Percentiles rank a stretch among this genome's conserved stretches.
phyloP scores from a whole-genome alignment of 352 stramenopile species.

The Phytophthora meadii region DNA sequence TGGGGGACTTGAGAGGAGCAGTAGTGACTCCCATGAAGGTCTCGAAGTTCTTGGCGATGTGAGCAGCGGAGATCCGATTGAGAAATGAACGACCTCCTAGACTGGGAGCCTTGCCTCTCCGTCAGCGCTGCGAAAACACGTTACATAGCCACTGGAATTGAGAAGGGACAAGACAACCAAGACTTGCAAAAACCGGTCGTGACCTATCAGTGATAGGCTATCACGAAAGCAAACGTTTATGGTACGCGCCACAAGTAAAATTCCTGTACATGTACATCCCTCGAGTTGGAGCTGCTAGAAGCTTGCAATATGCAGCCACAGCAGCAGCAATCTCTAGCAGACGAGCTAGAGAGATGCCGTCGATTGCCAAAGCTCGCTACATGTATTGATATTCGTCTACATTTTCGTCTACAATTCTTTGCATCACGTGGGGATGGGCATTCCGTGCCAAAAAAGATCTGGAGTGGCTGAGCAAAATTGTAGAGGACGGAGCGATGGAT shows the following conservation, averaged over 20 bases:
- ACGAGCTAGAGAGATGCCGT: neutral
- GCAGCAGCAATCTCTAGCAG: too few relatives aligned
- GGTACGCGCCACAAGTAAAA: conserved; percentile 6
- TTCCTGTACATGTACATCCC: neutral
- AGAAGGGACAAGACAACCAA: conserved; percentile 15
- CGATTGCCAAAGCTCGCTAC: conserved; percentile 5
- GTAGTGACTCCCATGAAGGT: conserved; percentile 18
- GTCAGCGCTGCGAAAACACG: conserved; percentile 4
- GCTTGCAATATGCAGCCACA: neutral
- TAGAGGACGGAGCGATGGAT: too few relatives aligned
- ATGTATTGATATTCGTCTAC: conserved; percentile 5
- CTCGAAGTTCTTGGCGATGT: conserved; percentile 14
- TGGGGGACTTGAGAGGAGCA: conserved; percentile 36
- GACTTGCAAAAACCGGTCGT: conserved; percentile 29
- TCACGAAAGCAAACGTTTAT: neutral
- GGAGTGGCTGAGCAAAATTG: too few relatives aligned
- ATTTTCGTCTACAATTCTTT: conserved; percentile 5
- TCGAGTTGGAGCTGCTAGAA: too few relatives aligned
- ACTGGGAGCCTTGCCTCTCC: neutral
- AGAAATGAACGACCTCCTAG: conserved; percentile 20
- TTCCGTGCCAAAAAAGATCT: too few relatives aligned
- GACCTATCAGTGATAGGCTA: conserved; percentile 1
- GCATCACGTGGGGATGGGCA: conserved; percentile 3
- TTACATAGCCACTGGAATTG: conserved; percentile 16
- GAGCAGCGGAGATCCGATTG: conserved; percentile 20